Evolutionary conservation across 2,329 filamentous ascomycete species (phyloP), one percentile per base, ranked within the genome.

Genomic region (Stenocarpella maydis): DNA sequence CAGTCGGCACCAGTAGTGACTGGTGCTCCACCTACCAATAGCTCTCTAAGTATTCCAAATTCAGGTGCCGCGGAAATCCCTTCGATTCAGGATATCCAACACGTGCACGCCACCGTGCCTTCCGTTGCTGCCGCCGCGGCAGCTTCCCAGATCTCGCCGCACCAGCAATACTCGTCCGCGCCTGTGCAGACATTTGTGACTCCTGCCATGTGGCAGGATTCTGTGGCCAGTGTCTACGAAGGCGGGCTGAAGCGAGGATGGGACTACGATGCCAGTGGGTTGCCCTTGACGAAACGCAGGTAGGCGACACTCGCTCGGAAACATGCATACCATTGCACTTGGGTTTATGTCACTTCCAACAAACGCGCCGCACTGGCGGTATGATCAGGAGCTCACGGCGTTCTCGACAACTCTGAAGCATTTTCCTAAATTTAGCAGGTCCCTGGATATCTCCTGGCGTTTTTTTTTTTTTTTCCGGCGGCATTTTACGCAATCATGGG

Each of bases 121-220:
- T 75, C 80, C 47, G 80, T 77, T 68, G 77, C 85, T 47, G 69
- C 69, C n/a, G 69, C 67, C 3, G 55, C 69, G 4, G 47, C 37
- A 26, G 39, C 66, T 24, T 58, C 68, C 39, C 69, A 71, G 55
- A 78, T 87, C 55, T 79, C 83, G 2, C 81, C 84, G 65, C 60
- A 63, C 41, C 82, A 85, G 71, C 83, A 86, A 72, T 90, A 87
- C 76, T 80, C 86, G 37, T 81, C 83, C 34, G 82, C 86, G 9
- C 81, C 87, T 2, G 83, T 88, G 61, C 83, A 86, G 68, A 83
- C 82, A 34, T 92, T 91, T 76, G 86, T 92, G 72, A 92, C 89
- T 12, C 89, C 90, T 4, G 89, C 88, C 70, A 92, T 92, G 90
- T 92, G 90, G 90, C 90, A 91, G 76, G 88, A 92, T 76, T 90